A percentile compares a stretch with the other conserved stretches of the same genome.
Conservation (phyloP, 345 rosid genomes). For the Murraya koenigii region DNA sequence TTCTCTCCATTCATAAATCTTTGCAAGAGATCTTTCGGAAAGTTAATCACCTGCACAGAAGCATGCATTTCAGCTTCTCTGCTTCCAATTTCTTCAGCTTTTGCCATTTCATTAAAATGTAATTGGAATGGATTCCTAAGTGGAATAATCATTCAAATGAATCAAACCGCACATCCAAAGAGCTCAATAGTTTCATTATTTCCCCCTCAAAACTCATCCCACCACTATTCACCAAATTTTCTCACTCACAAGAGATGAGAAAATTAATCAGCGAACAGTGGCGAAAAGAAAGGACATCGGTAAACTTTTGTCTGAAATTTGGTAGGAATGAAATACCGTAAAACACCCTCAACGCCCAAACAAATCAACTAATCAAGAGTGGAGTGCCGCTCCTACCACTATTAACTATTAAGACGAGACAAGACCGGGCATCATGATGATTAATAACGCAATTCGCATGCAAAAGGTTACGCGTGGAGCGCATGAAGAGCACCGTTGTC, state of each 20-base stretch:
- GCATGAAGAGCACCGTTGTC: slow-evolving; percentile 21
- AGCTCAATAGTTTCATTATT: slow-evolving; percentile 24
- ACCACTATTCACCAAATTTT: background rate
- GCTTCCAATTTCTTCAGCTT: slow-evolving; percentile 28
- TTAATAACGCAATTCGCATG: background rate
- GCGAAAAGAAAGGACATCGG: background rate
- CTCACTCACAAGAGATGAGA: background rate
- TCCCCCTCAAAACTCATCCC: background rate
- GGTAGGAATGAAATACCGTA: background rate
- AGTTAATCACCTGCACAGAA: slow-evolving; percentile 18
- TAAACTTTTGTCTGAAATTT: background rate
- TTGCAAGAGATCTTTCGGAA: slow-evolving; percentile 39
- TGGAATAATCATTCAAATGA: slow-evolving; percentile 13
- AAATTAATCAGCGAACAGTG: background rate
- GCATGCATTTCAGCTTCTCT: slow-evolving; percentile 26
- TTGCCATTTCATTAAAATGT: slow-evolving; percentile 25
- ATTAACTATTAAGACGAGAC: no score
- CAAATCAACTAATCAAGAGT: no score
- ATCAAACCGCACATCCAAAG: background rate
- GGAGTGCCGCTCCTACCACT: no score
- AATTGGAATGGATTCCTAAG: slow-evolving; percentile 2
- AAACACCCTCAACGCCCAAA: background rate
- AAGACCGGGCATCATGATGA: no score
- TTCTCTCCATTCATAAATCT: slow-evolving; percentile 32
- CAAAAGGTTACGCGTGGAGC: slow-evolving; percentile 33